Conservation (phyloP, 768 basidiomycete species). For the Suillus lakei region DNA sequence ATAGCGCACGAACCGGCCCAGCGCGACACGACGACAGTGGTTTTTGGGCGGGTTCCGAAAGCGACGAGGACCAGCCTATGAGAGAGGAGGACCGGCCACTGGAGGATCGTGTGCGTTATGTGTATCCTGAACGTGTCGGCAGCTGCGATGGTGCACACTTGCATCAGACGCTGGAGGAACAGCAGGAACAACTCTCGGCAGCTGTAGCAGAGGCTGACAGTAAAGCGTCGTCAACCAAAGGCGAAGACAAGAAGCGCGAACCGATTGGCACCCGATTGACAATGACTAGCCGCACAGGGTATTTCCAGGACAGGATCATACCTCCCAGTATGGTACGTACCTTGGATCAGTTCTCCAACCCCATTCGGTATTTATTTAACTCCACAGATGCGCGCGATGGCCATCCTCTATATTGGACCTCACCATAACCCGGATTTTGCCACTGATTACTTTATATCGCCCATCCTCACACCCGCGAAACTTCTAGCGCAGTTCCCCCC, state of each 20-base stretch:
- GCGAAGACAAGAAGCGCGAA: conserved; percentile 44
- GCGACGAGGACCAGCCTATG: conserved; percentile 48
- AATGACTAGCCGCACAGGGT: conserved; percentile 94
- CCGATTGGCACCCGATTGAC: conserved; percentile 88
- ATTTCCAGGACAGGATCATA: conserved; percentile 92
- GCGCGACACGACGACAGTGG: conserved; percentile 48
- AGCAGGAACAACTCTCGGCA: conserved; percentile 56
- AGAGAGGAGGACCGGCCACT: conserved; percentile 79
- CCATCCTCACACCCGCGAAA: conserved; percentile 83
- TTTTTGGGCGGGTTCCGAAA: conserved; percentile 57
- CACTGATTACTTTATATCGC: conserved; percentile 95
- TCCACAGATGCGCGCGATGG: conserved; percentile 98
- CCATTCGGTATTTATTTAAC: conserved; percentile 2
- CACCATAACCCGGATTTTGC: conserved; percentile 92
- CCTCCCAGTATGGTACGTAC: conserved; percentile 91
- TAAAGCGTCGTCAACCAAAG: conserved; percentile 43
- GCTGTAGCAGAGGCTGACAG: conserved; percentile 56
- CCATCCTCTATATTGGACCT: conserved; percentile 95
- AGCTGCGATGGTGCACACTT: conserved; percentile 20
- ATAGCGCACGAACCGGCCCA: background rate
- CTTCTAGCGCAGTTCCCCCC: conserved; percentile 94
- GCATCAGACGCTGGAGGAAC: conserved; percentile 46
- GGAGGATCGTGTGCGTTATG: conserved; percentile 70
- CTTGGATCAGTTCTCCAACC: background rate
- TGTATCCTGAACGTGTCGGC: conserved; percentile 40